phyloP scores from a whole-genome alignment of 768 basidiomycete species.

The Naganishia friedmannii region DNA sequence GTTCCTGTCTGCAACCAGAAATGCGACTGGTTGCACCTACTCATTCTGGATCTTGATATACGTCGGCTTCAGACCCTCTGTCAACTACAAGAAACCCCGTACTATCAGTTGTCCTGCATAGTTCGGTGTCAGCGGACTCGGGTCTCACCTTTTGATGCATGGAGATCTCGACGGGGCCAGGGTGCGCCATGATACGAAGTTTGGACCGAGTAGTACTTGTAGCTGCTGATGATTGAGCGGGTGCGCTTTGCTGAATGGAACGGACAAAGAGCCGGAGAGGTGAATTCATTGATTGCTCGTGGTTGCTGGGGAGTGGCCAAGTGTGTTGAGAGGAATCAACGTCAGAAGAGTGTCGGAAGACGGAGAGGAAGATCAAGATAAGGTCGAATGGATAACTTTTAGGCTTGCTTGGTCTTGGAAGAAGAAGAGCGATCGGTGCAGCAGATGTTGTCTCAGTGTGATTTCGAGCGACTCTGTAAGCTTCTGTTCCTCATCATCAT shows the following conservation, averaged over 20 bases:
- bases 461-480: too few species aligned
- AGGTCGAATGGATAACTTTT: too few species aligned
- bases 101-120: background rate
- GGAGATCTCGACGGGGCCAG: slow-evolving; percentile 50
- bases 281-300: slow-evolving; percentile 10
- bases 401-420: too few species aligned
- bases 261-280: slow-evolving; percentile 9
- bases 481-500: too few species aligned
- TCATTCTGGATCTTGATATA: slow-evolving; percentile 53
- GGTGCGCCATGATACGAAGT: slow-evolving; percentile 30
- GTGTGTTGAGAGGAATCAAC: too few species aligned
- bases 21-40: slow-evolving; percentile 32
- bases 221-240: background rate
- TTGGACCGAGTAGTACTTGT: background rate
- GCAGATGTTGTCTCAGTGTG: too few species aligned
- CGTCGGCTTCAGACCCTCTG: slow-evolving; percentile 48
- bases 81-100: slow-evolving; percentile 41
- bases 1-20: background rate
- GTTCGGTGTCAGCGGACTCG: background rate
- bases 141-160: slow-evolving; percentile 50
- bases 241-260: slow-evolving; percentile 8
- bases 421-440: too few species aligned
- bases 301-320: background rate
- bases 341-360: too few species aligned
- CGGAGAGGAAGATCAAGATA: background rate